Evolutionary conservation across 2,329 filamentous ascomycete species (phyloP), one percentile per base, ranked within the genome.

Genomic region (Rhytidhysteron rufulum): DNA sequence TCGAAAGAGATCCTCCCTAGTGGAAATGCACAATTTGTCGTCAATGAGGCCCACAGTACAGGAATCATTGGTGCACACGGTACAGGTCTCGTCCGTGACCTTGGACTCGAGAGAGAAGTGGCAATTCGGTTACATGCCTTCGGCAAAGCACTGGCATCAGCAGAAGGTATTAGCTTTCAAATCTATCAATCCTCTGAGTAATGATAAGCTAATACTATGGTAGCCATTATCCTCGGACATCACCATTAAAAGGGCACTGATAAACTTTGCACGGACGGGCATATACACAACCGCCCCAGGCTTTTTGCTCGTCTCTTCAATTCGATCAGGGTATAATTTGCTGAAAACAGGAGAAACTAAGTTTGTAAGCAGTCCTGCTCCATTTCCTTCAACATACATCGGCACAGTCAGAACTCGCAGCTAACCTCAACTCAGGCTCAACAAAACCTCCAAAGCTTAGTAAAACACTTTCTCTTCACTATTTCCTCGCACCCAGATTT

Each of bases 11-110:
- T 75, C 0, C 63, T 88, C 0, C 78, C 82, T 0, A 44, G 44
- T 0, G 72, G 72, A 0, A 86, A 86, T 34, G 79, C 75, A 0
- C 70, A 83, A 41, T 64, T 86, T 4, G 70, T 86, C 8, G 74
- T 86, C 1, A 83, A 86, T 42, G 83, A 86, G 55, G 83, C 83
- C 1, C 83, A 86, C 50, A 80, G 79, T 0, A 80, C 76, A 0
- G 83, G 83, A 0, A 64, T 84, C 0, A 63, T 82, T 11, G 83
- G 82, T 0, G 48, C 64, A 0, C 53, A 67, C 4, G 82, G 82
- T 0, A 66, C 73, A 3, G 83, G 83, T 42, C 41, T 51, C 16
- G 44, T 58, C 3, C 37, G 27, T 18, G 32, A 44, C 13, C 46
- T 63, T n/a, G 55, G 55, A 2, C 37, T 63, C 5, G 55, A 61